phyloP scores from a whole-genome alignment of 176 grass and related monocot genomes.

The Oryza nivara region DNA sequence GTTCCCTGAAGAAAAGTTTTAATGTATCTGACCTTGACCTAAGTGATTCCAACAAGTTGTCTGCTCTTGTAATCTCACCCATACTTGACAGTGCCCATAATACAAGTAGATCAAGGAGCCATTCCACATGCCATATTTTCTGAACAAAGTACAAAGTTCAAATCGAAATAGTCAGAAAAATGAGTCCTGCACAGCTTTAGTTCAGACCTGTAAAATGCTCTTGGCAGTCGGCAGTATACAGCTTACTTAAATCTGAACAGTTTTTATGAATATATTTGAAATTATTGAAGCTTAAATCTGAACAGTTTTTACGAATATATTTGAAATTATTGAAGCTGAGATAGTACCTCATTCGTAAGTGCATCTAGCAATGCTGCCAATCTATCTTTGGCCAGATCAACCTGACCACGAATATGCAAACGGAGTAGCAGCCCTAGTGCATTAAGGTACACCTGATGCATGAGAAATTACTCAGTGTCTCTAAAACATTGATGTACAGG shows the following conservation, averaged over 20 bases:
- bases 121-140: constrained; percentile 69
- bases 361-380: constrained; percentile 44
- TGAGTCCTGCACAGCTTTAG: constrained; percentile 1
- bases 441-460: constrained; percentile 80
- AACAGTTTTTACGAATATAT: neutral
- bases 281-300: neutral
- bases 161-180: constrained; percentile 30
- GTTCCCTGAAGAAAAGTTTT: constrained; percentile 7
- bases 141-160: constrained; percentile 42
- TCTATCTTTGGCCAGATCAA: constrained; percentile 46
- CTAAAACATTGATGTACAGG: constrained; percentile 7
- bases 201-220: constrained; percentile 9
- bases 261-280: neutral
- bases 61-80: constrained; percentile 50
- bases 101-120: constrained; percentile 72
- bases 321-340: neutral
- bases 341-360: constrained; percentile 57
- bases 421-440: constrained; percentile 74
- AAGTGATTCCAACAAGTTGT: constrained; percentile 62
- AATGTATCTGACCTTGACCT: constrained; percentile 55
- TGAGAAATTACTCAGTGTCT: constrained; percentile 44
- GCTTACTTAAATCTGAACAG: neutral
- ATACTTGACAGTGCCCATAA: constrained; percentile 63
- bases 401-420: constrained; percentile 51
- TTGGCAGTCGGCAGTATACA: neutral